A percentile compares a stretch with the other conserved stretches of the same genome.
These are phyloP conservation scores for Dicorynia guianensis DNA, from an alignment of 306 rosid species.

Conservation along the genomic window DNA sequence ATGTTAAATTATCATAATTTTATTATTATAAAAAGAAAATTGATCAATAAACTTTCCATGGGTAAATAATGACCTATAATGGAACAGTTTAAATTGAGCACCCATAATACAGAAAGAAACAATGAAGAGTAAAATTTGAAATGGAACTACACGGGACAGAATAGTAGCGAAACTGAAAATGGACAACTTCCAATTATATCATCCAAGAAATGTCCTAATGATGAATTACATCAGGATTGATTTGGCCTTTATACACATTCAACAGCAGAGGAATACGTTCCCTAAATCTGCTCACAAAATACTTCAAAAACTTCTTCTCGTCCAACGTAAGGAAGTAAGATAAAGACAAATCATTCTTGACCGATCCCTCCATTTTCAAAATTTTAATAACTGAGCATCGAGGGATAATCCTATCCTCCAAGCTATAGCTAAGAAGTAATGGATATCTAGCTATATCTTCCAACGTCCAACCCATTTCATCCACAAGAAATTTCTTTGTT, in stretches of 20 bases:
- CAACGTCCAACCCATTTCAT: constrained; percentile 31
- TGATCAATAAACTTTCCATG: no score
- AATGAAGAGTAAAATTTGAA: no score
- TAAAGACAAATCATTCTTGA: not conserved
- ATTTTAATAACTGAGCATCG: constrained; percentile 39
- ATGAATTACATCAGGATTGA: not conserved
- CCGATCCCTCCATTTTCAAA: constrained; percentile 4
- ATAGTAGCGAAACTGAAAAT: no score
- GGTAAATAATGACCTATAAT: no score
- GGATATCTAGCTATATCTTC: constrained; percentile 20
- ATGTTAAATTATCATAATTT: no score
- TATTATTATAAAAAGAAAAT: no score
- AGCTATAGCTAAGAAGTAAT: constrained; percentile 1
- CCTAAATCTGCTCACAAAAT: not conserved
- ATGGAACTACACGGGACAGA: no score
- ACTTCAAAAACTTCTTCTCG: not conserved
- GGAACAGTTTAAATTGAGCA: no score
- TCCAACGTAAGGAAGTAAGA: no score
- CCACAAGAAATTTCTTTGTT: constrained; percentile 20
- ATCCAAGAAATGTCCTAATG: not conserved
- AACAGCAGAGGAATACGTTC: not conserved
- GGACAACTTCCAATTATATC: no score
- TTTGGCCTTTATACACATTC: not conserved
- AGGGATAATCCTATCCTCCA: constrained; percentile 40
- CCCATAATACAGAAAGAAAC: no score